Conservation (phyloP, 73 alveolate genomes). For the Paramecium pentaurelia region DNA sequence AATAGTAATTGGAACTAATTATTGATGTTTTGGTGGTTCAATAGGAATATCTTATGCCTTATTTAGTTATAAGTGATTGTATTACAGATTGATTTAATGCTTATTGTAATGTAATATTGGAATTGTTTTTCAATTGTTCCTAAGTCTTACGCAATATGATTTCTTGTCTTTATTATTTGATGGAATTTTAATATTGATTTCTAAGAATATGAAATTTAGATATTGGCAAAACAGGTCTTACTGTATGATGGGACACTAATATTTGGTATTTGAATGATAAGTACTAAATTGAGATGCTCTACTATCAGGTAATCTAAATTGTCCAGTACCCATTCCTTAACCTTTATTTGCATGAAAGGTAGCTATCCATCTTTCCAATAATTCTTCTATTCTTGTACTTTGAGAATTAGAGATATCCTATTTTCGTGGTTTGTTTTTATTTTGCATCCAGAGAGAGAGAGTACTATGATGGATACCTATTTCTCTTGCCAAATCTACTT, state of each 20-base stretch:
- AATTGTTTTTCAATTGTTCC: neutral
- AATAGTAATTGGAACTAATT: slow-evolving; percentile 83
- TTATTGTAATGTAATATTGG: slow-evolving; percentile 73
- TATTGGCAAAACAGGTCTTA: slow-evolving; percentile 11
- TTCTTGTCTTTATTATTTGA: slow-evolving; percentile 22
- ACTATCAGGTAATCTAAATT: slow-evolving; percentile 38
- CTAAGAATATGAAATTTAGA: slow-evolving; percentile 28
- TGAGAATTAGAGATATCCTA: neutral
- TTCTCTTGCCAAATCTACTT: slow-evolving; percentile 82
- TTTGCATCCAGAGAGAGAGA: slow-evolving; percentile 91
- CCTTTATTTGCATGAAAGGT: slow-evolving; percentile 19
- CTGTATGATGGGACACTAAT: neutral
- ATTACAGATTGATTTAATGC: neutral
- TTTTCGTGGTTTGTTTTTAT: slow-evolving; percentile 77
- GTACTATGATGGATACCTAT: slow-evolving; percentile 91
- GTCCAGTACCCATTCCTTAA: slow-evolving; percentile 44
- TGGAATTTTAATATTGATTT: neutral
- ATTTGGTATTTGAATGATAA: neutral
- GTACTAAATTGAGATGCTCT: slow-evolving; percentile 18
- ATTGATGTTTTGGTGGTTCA: slow-evolving; percentile 43
- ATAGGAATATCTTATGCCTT: slow-evolving; percentile 24
- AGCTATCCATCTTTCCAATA: slow-evolving; percentile 23
- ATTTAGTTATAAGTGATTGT: neutral
- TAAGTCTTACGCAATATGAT: slow-evolving; percentile 23
- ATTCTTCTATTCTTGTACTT: slow-evolving; percentile 25